Percentiles rank a stretch among this genome's conserved stretches.
Evolutionary conservation across 345 rosid genomes (phyloP).

Genomic region (sweet orange (Citrus sinensis)): DNA sequence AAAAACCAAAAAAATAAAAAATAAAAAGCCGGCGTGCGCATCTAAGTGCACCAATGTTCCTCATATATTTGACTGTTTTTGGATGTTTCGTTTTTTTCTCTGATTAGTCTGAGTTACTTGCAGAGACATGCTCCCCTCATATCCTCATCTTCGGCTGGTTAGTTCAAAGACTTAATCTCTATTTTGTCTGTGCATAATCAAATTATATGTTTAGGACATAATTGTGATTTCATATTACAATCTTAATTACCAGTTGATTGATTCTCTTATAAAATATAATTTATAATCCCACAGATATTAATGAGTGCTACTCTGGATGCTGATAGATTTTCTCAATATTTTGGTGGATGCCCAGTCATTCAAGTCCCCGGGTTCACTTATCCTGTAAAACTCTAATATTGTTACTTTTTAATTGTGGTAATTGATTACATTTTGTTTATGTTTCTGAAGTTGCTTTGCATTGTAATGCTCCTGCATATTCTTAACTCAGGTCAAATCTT

Average conservation of each 20-base stretch:
- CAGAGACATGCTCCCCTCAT: constrained; percentile 87
- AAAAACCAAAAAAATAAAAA: not conserved
- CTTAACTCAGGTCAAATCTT: constrained; percentile 61
- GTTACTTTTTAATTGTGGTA: not conserved
- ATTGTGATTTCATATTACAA: not conserved
- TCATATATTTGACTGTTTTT: not conserved
- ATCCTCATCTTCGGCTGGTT: constrained; percentile 90
- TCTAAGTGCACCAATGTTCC: not conserved
- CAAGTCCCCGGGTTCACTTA: constrained; percentile 88
- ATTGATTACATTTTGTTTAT: not conserved
- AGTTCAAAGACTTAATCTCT: constrained; percentile 28
- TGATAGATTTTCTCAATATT: constrained; percentile 83
- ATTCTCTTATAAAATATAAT: constrained; percentile 1
- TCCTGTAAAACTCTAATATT: constrained; percentile 49
- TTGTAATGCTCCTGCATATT: constrained; percentile 17
- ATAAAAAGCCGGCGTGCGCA: not conserved
- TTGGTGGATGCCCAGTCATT: constrained; percentile 93
- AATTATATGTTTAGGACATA: not conserved
- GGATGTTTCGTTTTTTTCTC: constrained; percentile 5
- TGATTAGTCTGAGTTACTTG: constrained; percentile 28
- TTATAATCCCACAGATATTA: constrained; percentile 48
- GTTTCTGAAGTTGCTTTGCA: constrained; percentile 11
- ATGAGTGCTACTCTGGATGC: constrained; percentile 99
- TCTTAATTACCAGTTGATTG: constrained; percentile 4
- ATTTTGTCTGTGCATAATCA: not conserved